These are phyloP conservation scores for Cordia subcordata DNA, from an alignment of 257 asterid genomes.

Conservation along the genomic window DNA sequence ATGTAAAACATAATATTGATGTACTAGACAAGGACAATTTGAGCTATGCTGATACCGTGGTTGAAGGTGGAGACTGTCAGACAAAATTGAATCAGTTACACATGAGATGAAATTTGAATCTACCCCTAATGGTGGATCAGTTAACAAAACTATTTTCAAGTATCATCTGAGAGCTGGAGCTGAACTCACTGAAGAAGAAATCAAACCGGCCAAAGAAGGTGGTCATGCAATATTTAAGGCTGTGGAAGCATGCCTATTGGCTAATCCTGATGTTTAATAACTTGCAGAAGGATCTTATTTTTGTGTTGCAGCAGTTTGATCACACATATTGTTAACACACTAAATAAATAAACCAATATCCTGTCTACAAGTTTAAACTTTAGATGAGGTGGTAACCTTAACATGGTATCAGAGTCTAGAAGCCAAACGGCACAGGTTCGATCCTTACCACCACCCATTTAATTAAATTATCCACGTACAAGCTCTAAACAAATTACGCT, in stretches of 20 bases:
- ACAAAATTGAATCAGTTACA: conserved; percentile 24
- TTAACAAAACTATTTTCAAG: conserved; percentile 17
- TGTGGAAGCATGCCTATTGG: conserved; percentile 27
- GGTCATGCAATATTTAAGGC: conserved; percentile 20
- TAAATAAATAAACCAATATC: too few species aligned
- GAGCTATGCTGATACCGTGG: conserved; percentile 21
- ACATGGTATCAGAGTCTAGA: too few species aligned
- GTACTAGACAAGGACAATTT: conserved; percentile 13
- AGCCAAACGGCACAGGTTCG: too few species aligned
- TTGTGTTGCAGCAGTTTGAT: neutral
- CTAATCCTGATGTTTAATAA: neutral
- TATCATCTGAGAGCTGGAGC: conserved; percentile 24
- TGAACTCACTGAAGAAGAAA: conserved; percentile 20
- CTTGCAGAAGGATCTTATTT: neutral
- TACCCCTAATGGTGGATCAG: conserved; percentile 24
- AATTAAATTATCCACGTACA: too few species aligned
- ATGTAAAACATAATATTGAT: conserved; percentile 20
- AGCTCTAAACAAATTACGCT: too few species aligned
- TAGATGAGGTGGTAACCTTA: too few species aligned
- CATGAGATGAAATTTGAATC: conserved; percentile 19
- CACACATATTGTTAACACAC: too few species aligned
- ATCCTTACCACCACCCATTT: too few species aligned
- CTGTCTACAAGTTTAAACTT: too few species aligned
- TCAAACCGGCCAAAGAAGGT: conserved; percentile 31
- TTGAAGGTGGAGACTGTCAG: conserved; percentile 26